Conservation (phyloP, 352 stramenopile genomes). For the Phytophthora megakarya region DNA sequence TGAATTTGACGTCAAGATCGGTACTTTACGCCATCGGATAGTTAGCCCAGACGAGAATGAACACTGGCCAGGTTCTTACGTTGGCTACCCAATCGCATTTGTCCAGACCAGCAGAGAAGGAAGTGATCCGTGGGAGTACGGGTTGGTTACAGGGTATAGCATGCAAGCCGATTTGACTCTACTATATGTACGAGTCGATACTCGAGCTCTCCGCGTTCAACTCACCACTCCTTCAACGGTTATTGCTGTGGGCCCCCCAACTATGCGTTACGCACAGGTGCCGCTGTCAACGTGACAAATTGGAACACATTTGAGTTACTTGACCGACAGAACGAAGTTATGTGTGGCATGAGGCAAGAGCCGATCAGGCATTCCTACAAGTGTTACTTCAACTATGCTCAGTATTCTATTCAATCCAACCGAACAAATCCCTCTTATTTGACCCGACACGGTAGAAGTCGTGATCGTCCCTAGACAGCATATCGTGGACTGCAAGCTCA, state of each 20-base stretch:
- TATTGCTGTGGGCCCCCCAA: too few species aligned
- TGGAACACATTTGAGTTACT: too few species aligned
- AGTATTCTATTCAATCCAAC: background rate
- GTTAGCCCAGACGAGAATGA: background rate
- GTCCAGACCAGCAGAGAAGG: background rate
- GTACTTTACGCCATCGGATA: background rate
- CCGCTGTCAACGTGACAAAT: too few species aligned
- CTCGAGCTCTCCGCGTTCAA: too few species aligned
- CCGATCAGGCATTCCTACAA: background rate
- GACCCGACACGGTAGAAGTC: background rate
- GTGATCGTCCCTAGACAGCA: background rate
- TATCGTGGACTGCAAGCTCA: constrained; percentile 4
- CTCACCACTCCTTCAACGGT: too few species aligned
- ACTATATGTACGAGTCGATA: background rate
- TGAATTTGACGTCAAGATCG: background rate
- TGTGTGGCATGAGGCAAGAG: background rate
- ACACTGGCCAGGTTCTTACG: too few species aligned
- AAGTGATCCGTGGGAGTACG: background rate
- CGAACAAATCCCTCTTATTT: background rate
- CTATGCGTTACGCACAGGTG: too few species aligned
- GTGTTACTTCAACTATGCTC: constrained; percentile 1
- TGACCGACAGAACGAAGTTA: too few species aligned
- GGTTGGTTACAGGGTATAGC: background rate
- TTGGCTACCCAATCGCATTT: background rate
- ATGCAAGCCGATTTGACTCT: background rate